Evolutionary conservation across 1,284 basidiomycete species (phyloP).

Genomic region (Boletus mariae): DNA sequence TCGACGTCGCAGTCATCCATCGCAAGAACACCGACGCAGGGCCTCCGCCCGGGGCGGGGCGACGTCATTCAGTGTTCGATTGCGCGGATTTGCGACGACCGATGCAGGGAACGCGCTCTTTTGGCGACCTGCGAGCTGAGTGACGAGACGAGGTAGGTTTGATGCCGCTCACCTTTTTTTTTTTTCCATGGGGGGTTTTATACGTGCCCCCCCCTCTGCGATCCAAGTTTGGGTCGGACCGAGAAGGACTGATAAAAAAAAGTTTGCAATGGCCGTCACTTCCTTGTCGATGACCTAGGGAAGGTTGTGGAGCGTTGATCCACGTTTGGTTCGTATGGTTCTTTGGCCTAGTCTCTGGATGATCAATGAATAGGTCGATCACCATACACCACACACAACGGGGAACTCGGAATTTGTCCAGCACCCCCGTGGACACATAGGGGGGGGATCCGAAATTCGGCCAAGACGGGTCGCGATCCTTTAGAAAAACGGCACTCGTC

Average conservation of each 20-base stretch:
- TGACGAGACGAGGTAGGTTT: neutral
- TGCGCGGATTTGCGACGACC: conserved; percentile 39
- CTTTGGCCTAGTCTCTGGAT: conserved; percentile 1
- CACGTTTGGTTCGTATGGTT: conserved; percentile 16
- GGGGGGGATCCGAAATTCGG: neutral
- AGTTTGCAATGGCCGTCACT: neutral
- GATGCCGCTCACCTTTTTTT: too few relatives aligned
- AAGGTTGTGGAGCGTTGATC: conserved; percentile 4
- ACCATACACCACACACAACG: neutral
- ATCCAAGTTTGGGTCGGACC: too few relatives aligned
- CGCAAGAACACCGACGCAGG: neutral
- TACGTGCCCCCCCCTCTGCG: conserved; percentile 2
- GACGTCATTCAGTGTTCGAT: conserved; percentile 26
- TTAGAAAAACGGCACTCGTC: conserved; percentile 4
- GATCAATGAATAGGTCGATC: conserved; percentile 14
- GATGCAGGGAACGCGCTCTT: conserved; percentile 35
- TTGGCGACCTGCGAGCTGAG: neutral
- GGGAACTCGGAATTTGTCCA: conserved; percentile 6
- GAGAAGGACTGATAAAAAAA: neutral
- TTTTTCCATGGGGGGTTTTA: conserved; percentile 12
- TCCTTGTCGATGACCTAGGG: neutral
- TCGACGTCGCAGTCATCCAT: neutral
- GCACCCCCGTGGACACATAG: neutral
- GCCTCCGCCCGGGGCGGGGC: conserved; percentile 16
- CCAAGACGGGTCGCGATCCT: conserved; percentile 2